Percentiles rank a stretch among this genome's conserved stretches.
phyloP scores from a whole-genome alignment of 1,284 basidiomycete species.

The Sanghuangporus sanghuang region DNA sequence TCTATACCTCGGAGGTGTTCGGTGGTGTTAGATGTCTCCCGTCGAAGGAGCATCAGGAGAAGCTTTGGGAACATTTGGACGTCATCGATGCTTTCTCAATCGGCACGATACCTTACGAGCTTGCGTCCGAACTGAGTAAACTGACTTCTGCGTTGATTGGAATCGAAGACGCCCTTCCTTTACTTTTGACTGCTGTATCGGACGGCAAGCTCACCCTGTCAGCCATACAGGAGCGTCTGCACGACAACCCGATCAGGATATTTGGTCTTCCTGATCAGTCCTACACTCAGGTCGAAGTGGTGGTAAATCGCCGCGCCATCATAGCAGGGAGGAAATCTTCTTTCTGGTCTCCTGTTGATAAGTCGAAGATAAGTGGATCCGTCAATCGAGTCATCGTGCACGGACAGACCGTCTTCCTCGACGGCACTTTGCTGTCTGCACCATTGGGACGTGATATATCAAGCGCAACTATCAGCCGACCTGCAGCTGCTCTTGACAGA shows the following conservation, averaged over 20 bases:
- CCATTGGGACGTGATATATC: conserved; percentile 82
- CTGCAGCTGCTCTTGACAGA: conserved; percentile 33
- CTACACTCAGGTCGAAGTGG: conserved; percentile 90
- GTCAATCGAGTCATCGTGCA: conserved; percentile 92
- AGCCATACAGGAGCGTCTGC: conserved; percentile 75
- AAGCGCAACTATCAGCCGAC: conserved; percentile 48
- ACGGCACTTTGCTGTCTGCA: conserved; percentile 69
- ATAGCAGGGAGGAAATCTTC: conserved; percentile 46
- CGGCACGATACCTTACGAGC: conserved; percentile 77
- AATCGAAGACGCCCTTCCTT: conserved; percentile 82
- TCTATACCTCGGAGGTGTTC: conserved; percentile 81
- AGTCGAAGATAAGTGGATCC: conserved; percentile 61
- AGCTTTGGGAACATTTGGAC: conserved; percentile 85
- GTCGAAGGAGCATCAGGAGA: conserved; percentile 72
- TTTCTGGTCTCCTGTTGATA: conserved; percentile 84
- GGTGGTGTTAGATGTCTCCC: conserved; percentile 69
- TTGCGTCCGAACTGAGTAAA: conserved; percentile 68
- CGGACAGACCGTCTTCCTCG: conserved; percentile 88
- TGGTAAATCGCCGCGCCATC: conserved; percentile 71
- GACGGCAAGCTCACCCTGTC: conserved; percentile 80
- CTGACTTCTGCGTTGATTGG: conserved; percentile 72
- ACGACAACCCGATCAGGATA: conserved; percentile 91
- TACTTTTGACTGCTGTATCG: conserved; percentile 84
- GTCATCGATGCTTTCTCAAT: conserved; percentile 91
- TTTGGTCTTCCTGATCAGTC: conserved; percentile 86